phyloP scores from a whole-genome alignment of 2,329 filamentous ascomycete genomes.

The Colletotrichum ledebouriae region DNA sequence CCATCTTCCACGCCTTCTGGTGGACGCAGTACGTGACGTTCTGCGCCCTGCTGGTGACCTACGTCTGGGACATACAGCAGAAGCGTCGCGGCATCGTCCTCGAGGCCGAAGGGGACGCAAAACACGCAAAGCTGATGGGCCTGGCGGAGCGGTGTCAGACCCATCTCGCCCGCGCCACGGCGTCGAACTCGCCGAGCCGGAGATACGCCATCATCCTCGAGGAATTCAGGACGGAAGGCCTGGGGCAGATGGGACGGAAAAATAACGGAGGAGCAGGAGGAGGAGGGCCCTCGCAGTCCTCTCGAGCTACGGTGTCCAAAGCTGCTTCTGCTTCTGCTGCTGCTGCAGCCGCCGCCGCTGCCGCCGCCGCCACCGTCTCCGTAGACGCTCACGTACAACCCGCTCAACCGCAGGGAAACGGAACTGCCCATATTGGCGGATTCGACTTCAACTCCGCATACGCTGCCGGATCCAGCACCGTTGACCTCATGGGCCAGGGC shows the following conservation, averaged over 20 bases:
- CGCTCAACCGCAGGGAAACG: slow-evolving; percentile 4
- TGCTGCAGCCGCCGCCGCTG: too few relatives aligned
- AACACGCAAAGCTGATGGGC: slow-evolving; percentile 49
- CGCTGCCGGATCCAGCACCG: slow-evolving; percentile 8
- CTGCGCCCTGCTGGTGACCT: slow-evolving; percentile 66
- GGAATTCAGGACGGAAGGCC: slow-evolving; percentile 43
- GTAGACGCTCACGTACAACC: not conserved
- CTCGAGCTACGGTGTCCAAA: not conserved
- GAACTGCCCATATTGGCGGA: not conserved
- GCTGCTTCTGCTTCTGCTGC: not conserved
- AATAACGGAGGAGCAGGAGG: too few relatives aligned
- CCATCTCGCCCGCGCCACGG: slow-evolving; percentile 51
- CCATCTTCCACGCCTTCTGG: slow-evolving; percentile 59
- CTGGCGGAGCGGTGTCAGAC: slow-evolving; percentile 56
- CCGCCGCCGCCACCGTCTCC: not conserved
- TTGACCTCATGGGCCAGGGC: slow-evolving; percentile 24
- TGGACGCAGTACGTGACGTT: slow-evolving; percentile 68
- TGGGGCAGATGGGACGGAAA: slow-evolving; percentile 38
- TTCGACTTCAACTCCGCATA: slow-evolving; percentile 26
- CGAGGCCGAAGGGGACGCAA: not conserved
- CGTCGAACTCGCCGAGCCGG: slow-evolving; percentile 44
- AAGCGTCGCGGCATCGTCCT: slow-evolving; percentile 40
- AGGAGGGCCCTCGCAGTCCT: not conserved
- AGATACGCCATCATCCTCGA: slow-evolving; percentile 45
- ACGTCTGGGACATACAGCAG: slow-evolving; percentile 61